Conservation (phyloP, 2,329 filamentous ascomycete species). For the Botryosphaeria agaves region DNA sequence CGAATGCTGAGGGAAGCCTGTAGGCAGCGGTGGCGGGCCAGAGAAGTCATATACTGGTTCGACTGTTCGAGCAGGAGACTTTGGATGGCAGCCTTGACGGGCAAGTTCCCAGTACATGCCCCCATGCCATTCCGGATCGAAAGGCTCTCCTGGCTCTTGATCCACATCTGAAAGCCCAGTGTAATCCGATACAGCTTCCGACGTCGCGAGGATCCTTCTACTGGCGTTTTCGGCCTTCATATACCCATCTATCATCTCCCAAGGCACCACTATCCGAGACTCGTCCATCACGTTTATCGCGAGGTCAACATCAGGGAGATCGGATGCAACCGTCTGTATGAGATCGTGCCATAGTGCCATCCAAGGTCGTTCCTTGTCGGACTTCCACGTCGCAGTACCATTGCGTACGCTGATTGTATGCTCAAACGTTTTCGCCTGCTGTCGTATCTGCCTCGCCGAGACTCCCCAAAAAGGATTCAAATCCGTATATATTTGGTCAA, state of each 20-base stretch:
- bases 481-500: constrained; percentile 33
- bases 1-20: constrained; percentile 13
- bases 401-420: constrained; percentile 23
- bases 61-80: constrained; percentile 18
- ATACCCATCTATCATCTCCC: constrained; percentile 25
- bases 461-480: constrained; percentile 32
- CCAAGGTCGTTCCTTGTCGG: constrained; percentile 16
- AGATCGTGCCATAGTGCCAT: constrained; percentile 24
- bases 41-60: constrained; percentile 17
- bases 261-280: constrained; percentile 27
- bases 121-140: constrained; percentile 14
- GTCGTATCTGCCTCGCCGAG: constrained; percentile 21
- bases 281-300: constrained; percentile 33
- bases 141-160: constrained; percentile 9
- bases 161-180: constrained; percentile 9
- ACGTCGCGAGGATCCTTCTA: constrained; percentile 11
- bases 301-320: constrained; percentile 28
- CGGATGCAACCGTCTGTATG: constrained; percentile 16
- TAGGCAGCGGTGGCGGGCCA: constrained; percentile 15
- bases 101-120: constrained; percentile 25
- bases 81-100: constrained; percentile 22
- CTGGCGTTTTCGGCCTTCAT: constrained; percentile 14
- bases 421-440: constrained; percentile 19
- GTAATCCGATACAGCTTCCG: constrained; percentile 14
- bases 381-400: constrained; percentile 16